Percentiles rank a stretch among this genome's conserved stretches.
These are phyloP conservation scores for Allantophomopsis cytisporea DNA, from an alignment of 2,329 filamentous ascomycete genomes.

Conservation along the genomic window DNA sequence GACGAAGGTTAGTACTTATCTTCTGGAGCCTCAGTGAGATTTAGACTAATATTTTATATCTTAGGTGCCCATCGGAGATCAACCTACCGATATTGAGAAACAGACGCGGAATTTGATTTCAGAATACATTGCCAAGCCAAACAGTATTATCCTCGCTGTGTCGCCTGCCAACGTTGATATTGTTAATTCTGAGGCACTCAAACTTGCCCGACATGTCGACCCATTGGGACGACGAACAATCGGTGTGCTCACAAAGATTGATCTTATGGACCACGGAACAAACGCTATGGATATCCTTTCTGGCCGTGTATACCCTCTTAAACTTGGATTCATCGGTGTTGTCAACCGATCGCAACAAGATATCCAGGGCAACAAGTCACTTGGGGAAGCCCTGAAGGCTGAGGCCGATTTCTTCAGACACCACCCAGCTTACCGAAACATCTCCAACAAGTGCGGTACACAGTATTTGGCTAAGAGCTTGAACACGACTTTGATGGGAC, in stretches of 20 bases:
- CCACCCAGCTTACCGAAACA: slow-evolving; percentile 94
- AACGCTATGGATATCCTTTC: slow-evolving; percentile 97
- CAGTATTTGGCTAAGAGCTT: slow-evolving; percentile 89
- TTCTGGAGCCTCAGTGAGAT: too few species aligned
- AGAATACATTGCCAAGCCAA: slow-evolving; percentile 97
- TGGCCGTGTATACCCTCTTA: slow-evolving; percentile 88
- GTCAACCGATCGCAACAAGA: slow-evolving; percentile 98
- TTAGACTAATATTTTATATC: too few species aligned
- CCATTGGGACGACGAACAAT: slow-evolving; percentile 89
- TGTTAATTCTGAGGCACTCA: slow-evolving; percentile 94
- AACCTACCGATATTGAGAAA: slow-evolving; percentile 96
- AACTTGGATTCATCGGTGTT: slow-evolving; percentile 94
- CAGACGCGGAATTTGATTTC: slow-evolving; percentile 93
- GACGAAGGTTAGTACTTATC: slow-evolving; percentile 56
- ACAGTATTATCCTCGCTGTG: slow-evolving; percentile 93
- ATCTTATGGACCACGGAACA: slow-evolving; percentile 97
- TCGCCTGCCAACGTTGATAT: slow-evolving; percentile 97
- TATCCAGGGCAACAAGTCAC: slow-evolving; percentile 90
- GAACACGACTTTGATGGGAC: slow-evolving; percentile 88
- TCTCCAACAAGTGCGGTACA: slow-evolving; percentile 84
- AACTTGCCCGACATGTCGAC: slow-evolving; percentile 93
- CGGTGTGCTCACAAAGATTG: slow-evolving; percentile 90
- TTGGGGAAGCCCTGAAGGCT: slow-evolving; percentile 78
- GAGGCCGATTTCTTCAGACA: slow-evolving; percentile 95
- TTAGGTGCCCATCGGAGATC: slow-evolving; percentile 90